Base-by-base conservation (phyloP, 495 filamentous ascomycete genomes). In the Ascodesmis nigricans region DNA sequence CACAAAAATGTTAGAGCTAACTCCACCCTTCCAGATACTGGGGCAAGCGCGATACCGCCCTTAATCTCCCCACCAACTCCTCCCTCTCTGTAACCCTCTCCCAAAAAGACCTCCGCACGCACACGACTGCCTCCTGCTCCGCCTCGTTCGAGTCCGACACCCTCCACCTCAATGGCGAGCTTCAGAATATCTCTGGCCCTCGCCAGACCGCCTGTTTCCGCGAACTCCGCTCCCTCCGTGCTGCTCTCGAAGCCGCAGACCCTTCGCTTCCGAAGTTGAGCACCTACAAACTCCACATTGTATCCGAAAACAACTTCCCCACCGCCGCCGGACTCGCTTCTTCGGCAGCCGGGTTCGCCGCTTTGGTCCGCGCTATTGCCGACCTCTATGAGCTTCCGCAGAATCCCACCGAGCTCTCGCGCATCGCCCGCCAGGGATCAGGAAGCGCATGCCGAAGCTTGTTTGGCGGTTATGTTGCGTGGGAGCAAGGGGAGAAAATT, bases 301-400 rank as follows among this genome's bases (percentile, higher is more conserved):
- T 83, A 35, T 80, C 74, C 39, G 73, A 79, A 56, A 97, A 97
- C 66, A 97, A 97, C 63, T 97, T 97, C 68, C 87, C 87, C 34
- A 97, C 87, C 16, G 87, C 87, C 19, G 87, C 87, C n/a, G 87
- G 87, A 10, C 72, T 97, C 13, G 87, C 87, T 16, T 78, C 71
- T 30, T 87, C 77, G 0, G 87, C 87, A 9, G 87, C 87, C 3
- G 87, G 87, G 22, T 95, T 95, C 50, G 87, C 87, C 10, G 87
- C 87, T 9, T 69, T 97, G 0, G 82, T 95, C 25, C 70, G 84
- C 29, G 80, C 81, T 25, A 78, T 97, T 42, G 87, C 90, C 9
- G 64, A 93, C 52, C 66, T 97, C 20, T 97, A 93, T 59, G 60
- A 75, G 49, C 70, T 97, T 1, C 73, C 74, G 0, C 63, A 75